These are phyloP conservation scores for Coniophora puteana DNA, from an alignment of 1,284 basidiomycete species.

Conservation along the genomic window DNA sequence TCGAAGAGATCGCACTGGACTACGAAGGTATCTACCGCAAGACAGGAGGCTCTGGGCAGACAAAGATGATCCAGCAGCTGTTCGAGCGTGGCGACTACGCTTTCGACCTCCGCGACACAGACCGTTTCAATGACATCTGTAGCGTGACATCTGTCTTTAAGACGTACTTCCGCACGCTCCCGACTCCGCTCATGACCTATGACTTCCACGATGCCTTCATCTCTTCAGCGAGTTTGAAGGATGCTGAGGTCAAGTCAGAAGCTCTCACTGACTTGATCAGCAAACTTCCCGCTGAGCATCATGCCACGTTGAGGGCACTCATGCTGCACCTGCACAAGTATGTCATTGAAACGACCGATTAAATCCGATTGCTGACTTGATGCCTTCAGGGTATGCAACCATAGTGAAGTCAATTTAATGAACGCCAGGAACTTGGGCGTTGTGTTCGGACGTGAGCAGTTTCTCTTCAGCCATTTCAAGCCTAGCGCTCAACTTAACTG, in stretches of 20 bases:
- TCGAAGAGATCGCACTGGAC: conserved; percentile 82
- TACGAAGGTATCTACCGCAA: conserved; percentile 98
- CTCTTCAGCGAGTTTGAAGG: conserved; percentile 66
- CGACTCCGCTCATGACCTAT: conserved; percentile 88
- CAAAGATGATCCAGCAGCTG: conserved; percentile 89
- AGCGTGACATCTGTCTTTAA: conserved; percentile 97
- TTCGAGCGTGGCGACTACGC: conserved; percentile 93
- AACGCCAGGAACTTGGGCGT: conserved; percentile 95
- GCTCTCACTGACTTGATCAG: conserved; percentile 70
- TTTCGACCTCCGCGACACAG: conserved; percentile 85
- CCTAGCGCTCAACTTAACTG: conserved; percentile 8
- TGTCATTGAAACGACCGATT: background rate
- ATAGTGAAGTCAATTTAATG: conserved; percentile 85
- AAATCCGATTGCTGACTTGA: no score
- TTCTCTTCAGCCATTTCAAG: background rate
- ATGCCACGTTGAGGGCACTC: conserved; percentile 77
- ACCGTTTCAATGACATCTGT: conserved; percentile 96
- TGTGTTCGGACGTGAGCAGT: conserved; percentile 93
- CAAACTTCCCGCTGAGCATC: conserved; percentile 84
- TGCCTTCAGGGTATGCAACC: conserved; percentile 59
- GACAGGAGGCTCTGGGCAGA: conserved; percentile 90
- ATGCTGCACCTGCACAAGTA: conserved; percentile 81
- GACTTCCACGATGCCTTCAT: conserved; percentile 92
- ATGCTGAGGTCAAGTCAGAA: conserved; percentile 56
- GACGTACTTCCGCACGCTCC: conserved; percentile 92